phyloP scores from a whole-genome alignment of 768 basidiomycete species.

The Russula dissimulans region DNA sequence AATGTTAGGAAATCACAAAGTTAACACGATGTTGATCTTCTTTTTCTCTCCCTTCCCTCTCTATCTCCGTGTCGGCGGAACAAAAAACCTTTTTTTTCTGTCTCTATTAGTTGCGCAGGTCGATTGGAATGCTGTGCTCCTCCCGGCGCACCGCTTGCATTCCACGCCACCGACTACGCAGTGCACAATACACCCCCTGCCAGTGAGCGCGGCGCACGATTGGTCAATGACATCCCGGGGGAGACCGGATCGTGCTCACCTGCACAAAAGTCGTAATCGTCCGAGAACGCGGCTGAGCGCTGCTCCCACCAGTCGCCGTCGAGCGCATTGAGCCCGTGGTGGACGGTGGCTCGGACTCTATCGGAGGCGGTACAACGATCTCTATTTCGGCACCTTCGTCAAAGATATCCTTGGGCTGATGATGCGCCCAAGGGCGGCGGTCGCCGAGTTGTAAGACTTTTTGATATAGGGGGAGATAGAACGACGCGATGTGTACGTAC shows the following conservation, averaged over 20 bases:
- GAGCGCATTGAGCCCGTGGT: not conserved
- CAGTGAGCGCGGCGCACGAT: not conserved
- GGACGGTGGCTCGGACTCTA: slow-evolving; percentile 1
- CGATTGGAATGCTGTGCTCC: slow-evolving; percentile 10
- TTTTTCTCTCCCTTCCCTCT: not conserved
- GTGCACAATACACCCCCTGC: too few species aligned
- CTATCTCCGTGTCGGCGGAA: not conserved
- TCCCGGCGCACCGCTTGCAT: slow-evolving; percentile 4
- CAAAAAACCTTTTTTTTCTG: not conserved
- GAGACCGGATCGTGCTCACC: not conserved
- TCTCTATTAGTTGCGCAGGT: slow-evolving; percentile 8
- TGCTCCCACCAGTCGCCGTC: not conserved
- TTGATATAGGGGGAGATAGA: too few species aligned
- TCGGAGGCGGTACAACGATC: slow-evolving; percentile 13
- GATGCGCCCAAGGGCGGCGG: too few species aligned
- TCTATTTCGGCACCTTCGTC: slow-evolving; percentile 16
- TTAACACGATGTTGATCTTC: not conserved
- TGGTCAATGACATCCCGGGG: not conserved
- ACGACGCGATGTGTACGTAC: slow-evolving; percentile 4
- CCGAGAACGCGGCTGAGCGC: not conserved
- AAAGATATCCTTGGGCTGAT: slow-evolving; percentile 18
- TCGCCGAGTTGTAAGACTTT: not conserved
- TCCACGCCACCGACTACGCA: slow-evolving; percentile 9
- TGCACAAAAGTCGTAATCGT: slow-evolving; percentile 4
- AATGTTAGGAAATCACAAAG: not conserved